Evolutionary conservation across 371 early-diverging fungal species (phyloP), one percentile per base, ranked within the genome.

Genomic region (Circinella minor): DNA sequence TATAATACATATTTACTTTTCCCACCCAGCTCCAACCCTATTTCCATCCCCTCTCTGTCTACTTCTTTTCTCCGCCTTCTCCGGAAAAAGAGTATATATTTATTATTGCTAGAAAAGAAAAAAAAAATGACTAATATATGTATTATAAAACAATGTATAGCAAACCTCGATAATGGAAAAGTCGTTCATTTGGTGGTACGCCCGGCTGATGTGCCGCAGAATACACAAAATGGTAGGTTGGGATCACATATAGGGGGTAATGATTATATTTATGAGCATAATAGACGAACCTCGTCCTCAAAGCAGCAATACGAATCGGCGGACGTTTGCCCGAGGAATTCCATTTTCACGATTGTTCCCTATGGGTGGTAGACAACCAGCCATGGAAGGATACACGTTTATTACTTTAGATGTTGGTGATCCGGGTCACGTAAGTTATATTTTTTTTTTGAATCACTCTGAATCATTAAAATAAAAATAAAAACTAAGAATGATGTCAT

Each of bases 161-260:
- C 81, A 63, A 87, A 86, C 65, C 77, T 89, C 48, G 83, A 86
- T 63, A 80, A 86, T 67, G 89, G 89, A 46, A 85, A 87, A 63
- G 86, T 87, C 14, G 74, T 89, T 55, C 89, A 89, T 71, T 80
- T 89, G 48, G 89, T 89, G n/a, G 81, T 87, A 27, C 74, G 89
- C 47, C 87, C 89, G 36, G 69, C 73, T 3, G 86, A 85, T 74
- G 86, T 82, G 13, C 89, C 87, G 20, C 72, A 73, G 15, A 89
- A 85, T 68, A 83, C 77, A 36, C 51, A 72, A 15, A 86, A 86
- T 76, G 87, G 89, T 89, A 83, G 70, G 39, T 63, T 36, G 48
- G 46, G 47, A 60, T 55, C 47, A 51, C 36, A 48, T 46, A 47
- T 48, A 63, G 66, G 49, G 55, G 49, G 13, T 37, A 46, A 39